Conservation (phyloP, 2,329 filamentous ascomycete species). For the Aspergillus neotritici region DNA sequence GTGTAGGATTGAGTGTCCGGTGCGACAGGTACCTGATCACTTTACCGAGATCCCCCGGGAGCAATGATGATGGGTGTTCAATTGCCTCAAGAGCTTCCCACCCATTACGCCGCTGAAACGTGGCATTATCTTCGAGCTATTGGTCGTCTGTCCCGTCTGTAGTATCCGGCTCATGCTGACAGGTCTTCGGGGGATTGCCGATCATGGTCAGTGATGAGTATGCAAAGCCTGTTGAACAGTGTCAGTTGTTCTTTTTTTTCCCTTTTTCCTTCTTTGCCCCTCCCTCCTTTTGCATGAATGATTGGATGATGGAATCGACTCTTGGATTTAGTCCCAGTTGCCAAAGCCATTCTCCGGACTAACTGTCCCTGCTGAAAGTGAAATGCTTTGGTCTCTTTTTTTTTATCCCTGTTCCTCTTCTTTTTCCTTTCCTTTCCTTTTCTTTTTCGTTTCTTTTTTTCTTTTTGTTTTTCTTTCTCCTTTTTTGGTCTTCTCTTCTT, state of each 20-base stretch:
- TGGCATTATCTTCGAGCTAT: constrained; percentile 8
- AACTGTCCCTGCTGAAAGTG: no score
- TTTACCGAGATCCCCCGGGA: constrained; percentile 1
- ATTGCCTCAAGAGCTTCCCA: constrained; percentile 1
- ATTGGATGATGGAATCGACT: not conserved
- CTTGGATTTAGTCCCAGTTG: no score
- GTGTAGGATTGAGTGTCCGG: constrained; percentile 4
- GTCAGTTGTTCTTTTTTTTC: not conserved
- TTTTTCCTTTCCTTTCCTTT: constrained; percentile 5
- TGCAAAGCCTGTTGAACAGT: constrained; percentile 1
- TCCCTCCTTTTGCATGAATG: not conserved
- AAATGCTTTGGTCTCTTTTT: not conserved
- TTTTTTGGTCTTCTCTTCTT: constrained; percentile 3
- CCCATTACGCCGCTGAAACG: constrained; percentile 12
- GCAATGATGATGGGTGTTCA: constrained; percentile 1
- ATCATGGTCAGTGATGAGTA: constrained; percentile 1
- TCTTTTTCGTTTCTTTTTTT: constrained; percentile 7
- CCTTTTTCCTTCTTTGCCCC: constrained; percentile 2
- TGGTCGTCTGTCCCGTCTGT: constrained; percentile 1
- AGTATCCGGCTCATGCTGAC: constrained; percentile 12
- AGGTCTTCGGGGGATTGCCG: constrained; percentile 7
- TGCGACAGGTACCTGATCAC: constrained; percentile 1
- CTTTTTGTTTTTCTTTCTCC: constrained; percentile 8
- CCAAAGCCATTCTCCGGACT: no score
- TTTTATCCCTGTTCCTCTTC: not conserved